Conservation (phyloP, 2,329 filamentous ascomycete species). For the Xylariaceae sp. region DNA sequence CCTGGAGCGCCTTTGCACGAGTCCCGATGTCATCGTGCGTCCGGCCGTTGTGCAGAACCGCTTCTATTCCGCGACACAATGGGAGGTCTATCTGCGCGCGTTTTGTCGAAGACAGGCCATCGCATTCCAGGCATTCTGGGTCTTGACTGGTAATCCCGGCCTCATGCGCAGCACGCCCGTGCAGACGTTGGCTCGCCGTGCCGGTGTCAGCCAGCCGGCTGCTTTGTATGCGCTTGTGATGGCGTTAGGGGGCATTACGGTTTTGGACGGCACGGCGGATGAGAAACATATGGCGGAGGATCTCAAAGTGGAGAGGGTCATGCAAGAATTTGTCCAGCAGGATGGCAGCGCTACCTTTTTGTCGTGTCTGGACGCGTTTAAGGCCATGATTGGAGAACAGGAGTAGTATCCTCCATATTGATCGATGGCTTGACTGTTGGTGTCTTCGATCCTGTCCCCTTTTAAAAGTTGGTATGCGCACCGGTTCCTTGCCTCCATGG, state of each 20-base stretch:
- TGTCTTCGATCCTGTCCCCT: neutral
- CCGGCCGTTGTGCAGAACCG: slow-evolving; percentile 68
- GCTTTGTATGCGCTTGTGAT: slow-evolving; percentile 46
- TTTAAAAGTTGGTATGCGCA: neutral
- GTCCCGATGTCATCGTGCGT: slow-evolving; percentile 30
- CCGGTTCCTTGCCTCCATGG: neutral
- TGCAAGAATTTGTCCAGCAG: slow-evolving; percentile 32
- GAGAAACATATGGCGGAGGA: slow-evolving; percentile 47
- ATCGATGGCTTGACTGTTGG: neutral
- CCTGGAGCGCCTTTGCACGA: slow-evolving; percentile 47
- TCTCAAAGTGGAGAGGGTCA: slow-evolving; percentile 38
- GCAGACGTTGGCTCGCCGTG: slow-evolving; percentile 40
- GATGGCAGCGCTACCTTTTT: slow-evolving; percentile 45
- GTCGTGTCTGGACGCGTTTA: slow-evolving; percentile 44
- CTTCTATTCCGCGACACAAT: slow-evolving; percentile 56
- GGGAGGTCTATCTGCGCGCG: slow-evolving; percentile 55
- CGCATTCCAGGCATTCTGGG: slow-evolving; percentile 52
- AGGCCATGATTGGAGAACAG: slow-evolving; percentile 29
- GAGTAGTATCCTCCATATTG: neutral
- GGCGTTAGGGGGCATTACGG: slow-evolving; percentile 39
- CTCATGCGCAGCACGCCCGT: slow-evolving; percentile 44
- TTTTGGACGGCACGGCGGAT: slow-evolving; percentile 45
- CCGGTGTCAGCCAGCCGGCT: slow-evolving; percentile 35
- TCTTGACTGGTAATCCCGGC: slow-evolving; percentile 42
- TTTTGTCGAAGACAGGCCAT: slow-evolving; percentile 41